These are phyloP conservation scores for Aspergillus pseudotamarii DNA, from an alignment of 2,329 filamentous ascomycete genomes.

Conservation along the genomic window DNA sequence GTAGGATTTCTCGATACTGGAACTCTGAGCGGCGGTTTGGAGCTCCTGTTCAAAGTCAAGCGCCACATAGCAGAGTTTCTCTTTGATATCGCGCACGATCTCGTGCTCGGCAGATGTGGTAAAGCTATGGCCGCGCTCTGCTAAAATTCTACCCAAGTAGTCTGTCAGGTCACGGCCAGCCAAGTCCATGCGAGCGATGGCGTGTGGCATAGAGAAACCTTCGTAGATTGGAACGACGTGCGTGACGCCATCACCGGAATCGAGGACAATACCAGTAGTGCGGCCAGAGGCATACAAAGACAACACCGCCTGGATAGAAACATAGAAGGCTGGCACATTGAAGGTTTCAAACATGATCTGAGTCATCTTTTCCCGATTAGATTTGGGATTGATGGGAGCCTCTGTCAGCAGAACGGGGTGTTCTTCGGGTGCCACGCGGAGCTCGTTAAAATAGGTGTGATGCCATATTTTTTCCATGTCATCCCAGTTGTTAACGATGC, in stretches of 20 bases:
- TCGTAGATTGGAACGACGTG: conserved; percentile 99
- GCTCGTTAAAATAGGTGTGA: conserved; percentile 99
- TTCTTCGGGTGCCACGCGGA: conserved; percentile 99
- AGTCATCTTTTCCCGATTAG: conserved; percentile 99
- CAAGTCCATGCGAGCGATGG: conserved; percentile 99
- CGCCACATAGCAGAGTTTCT: conserved; percentile 99
- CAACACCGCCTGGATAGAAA: conserved; percentile 99
- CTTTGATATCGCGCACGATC: conserved; percentile 99
- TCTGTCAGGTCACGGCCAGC: conserved; percentile 99
- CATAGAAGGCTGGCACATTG: conserved; percentile 99
- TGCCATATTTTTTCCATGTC: conserved; percentile 99
- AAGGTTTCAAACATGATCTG: conserved; percentile 99
- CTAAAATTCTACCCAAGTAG: conserved; percentile 99
- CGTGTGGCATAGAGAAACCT: conserved; percentile 99
- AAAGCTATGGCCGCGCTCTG: conserved; percentile 99
- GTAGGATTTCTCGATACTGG: conserved; percentile 99
- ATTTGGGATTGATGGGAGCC: conserved; percentile 99
- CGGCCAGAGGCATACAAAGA: conserved; percentile 99
- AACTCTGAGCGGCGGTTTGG: conserved; percentile 98
- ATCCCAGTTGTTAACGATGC: conserved; percentile 99
- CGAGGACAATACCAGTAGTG: conserved; percentile 99
- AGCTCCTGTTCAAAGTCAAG: conserved; percentile 99
- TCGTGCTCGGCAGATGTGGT: conserved; percentile 99
- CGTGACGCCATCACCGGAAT: conserved; percentile 99
- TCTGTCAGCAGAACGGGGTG: conserved; percentile 99